These are phyloP conservation scores for Nicotiana otophora DNA, from an alignment of 257 asterid species.

Conservation along the genomic window DNA sequence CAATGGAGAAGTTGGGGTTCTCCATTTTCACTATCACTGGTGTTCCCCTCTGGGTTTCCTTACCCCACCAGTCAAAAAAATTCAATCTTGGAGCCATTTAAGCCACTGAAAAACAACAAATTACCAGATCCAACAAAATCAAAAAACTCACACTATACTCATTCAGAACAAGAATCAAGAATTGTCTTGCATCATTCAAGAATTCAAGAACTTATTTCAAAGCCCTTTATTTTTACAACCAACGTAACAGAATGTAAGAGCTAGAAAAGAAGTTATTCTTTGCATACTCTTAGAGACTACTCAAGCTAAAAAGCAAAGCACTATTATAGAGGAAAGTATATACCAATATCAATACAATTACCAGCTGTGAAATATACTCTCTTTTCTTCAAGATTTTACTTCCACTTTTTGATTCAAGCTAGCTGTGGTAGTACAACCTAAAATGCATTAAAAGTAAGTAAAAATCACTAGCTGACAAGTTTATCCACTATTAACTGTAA, in stretches of 20 bases:
- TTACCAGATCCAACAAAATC: slow-evolving; percentile 3
- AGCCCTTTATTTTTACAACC: slow-evolving; percentile 16
- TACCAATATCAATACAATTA: slow-evolving; percentile 10
- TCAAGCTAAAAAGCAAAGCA: slow-evolving; percentile 27
- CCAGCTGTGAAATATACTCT: not conserved
- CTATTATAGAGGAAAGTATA: slow-evolving; percentile 51
- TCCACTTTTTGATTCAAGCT: not conserved
- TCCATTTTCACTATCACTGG: slow-evolving; percentile 72
- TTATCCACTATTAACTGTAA: not conserved
- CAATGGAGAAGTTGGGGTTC: slow-evolving; percentile 57
- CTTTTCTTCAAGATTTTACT: not conserved
- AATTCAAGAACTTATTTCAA: slow-evolving; percentile 19
- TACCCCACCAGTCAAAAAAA: slow-evolving; percentile 45
- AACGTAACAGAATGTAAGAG: slow-evolving; percentile 7
- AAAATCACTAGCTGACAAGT: not conserved
- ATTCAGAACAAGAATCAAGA: slow-evolving; percentile 31
- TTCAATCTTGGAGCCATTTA: slow-evolving; percentile 60
- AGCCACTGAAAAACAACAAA: slow-evolving; percentile 1
- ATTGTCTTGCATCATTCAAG: slow-evolving; percentile 1
- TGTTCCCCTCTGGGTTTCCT: slow-evolving; percentile 33
- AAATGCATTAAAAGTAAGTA: not conserved
- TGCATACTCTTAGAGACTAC: slow-evolving; percentile 46
- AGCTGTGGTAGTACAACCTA: not conserved
- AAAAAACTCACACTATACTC: not conserved
- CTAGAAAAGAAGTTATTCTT: slow-evolving; percentile 33